Evolutionary conservation across 2,329 filamentous ascomycete genomes (phyloP).

Genomic region (Aspergillus texensis): DNA sequence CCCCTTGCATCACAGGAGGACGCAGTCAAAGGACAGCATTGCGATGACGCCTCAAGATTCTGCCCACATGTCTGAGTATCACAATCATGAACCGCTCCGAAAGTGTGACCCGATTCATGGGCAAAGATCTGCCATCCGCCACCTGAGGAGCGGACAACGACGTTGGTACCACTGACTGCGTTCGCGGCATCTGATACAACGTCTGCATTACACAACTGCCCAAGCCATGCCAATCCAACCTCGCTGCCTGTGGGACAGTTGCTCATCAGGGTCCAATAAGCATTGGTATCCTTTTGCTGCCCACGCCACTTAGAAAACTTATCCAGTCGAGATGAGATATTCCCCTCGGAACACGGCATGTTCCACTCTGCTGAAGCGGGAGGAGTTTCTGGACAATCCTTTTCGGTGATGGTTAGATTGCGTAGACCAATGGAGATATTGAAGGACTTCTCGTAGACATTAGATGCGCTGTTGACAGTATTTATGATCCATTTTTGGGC

Average conservation of each 20-base stretch:
- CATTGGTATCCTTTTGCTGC: constrained; percentile 73
- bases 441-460: constrained; percentile 86
- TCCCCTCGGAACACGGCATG: constrained; percentile 60
- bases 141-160: constrained; percentile 78
- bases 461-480: constrained; percentile 83
- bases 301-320: constrained; percentile 89
- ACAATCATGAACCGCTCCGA: constrained; percentile 95
- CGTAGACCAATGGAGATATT: constrained; percentile 91
- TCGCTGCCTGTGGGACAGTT: constrained; percentile 80
- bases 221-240: constrained; percentile 90
- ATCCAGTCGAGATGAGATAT: constrained; percentile 78
- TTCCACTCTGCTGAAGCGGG: constrained; percentile 80
- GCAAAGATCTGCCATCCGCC: constrained; percentile 96
- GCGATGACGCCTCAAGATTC: constrained; percentile 61
- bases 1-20: constrained; percentile 72
- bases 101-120: constrained; percentile 91
- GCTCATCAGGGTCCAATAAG: constrained; percentile 89
- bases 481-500: constrained; percentile 75
- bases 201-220: constrained; percentile 73
- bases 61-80: constrained; percentile 67
- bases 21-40: constrained; percentile 78
- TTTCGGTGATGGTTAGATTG: constrained; percentile 77
- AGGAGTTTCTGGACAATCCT: constrained; percentile 71
- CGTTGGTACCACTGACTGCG: constrained; percentile 82
- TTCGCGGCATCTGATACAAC: constrained; percentile 58